Percentiles rank a stretch among this genome's conserved stretches.
phyloP scores from a whole-genome alignment of 108 stramenopile genomes.

The Cyclostephanos tholiformis region DNA sequence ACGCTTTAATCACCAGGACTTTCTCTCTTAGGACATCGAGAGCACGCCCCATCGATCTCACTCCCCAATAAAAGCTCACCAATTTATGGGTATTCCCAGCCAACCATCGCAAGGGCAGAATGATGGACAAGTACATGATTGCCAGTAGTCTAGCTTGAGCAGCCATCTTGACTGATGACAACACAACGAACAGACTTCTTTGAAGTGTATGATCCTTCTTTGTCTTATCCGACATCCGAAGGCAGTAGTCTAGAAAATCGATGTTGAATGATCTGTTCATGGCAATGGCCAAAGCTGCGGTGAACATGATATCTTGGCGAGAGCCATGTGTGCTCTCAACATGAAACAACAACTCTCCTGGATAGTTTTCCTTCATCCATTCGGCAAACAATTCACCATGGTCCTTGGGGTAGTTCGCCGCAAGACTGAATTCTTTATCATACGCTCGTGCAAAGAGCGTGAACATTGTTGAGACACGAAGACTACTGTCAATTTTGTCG shows the following conservation, averaged over 20 bases:
- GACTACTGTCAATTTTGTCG: slow-evolving; percentile 3
- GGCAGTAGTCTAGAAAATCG: too few relatives aligned
- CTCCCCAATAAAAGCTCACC: too few relatives aligned
- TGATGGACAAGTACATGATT: slow-evolving; percentile 9
- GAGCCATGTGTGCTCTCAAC: slow-evolving; percentile 5
- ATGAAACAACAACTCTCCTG: slow-evolving; percentile 9
- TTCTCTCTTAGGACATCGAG: too few relatives aligned
- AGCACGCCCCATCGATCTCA: too few relatives aligned
- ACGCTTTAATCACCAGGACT: too few relatives aligned
- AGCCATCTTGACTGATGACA: too few relatives aligned
- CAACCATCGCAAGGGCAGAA: slow-evolving; percentile 13
- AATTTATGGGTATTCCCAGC: too few relatives aligned
- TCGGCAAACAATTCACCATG: background rate
- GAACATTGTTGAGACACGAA: slow-evolving; percentile 3
- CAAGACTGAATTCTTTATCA: slow-evolving; percentile 12
- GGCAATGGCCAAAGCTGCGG: too few relatives aligned
- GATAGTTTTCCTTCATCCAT: slow-evolving; percentile 10
- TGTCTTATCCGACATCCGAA: too few relatives aligned
- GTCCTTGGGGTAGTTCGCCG: slow-evolving; percentile 17
- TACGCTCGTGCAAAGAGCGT: background rate
- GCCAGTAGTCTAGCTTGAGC: background rate
- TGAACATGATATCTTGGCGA: slow-evolving; percentile 14
- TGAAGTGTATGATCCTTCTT: slow-evolving; percentile 13
- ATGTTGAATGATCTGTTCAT: too few relatives aligned
- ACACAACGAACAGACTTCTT: slow-evolving; percentile 3